Evolutionary conservation across 2,329 filamentous ascomycete species (phyloP).

Genomic region (Parascedosporium putredinis): DNA sequence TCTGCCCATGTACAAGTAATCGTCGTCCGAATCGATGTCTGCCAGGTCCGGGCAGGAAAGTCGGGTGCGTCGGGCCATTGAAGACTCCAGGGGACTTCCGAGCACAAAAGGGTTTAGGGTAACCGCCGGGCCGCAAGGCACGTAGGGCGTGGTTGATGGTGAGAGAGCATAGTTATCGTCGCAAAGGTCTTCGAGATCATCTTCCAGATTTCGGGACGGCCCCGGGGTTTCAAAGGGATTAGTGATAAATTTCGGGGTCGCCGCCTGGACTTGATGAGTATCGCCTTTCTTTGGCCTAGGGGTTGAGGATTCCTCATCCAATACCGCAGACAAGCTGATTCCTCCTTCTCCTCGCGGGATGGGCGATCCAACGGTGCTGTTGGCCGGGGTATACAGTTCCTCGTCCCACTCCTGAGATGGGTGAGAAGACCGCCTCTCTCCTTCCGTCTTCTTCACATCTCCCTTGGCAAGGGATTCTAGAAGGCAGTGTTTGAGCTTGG

Average conservation of each 20-base stretch:
- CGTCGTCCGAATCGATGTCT: not conserved
- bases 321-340: no score
- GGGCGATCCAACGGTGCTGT: not conserved
- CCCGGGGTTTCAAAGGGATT: not conserved
- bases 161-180: not conserved
- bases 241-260: not conserved
- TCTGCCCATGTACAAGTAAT: not conserved
- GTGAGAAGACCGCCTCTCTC: not conserved
- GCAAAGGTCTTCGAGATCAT: no score
- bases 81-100: not conserved
- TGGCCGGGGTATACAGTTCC: not conserved
- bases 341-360: not conserved
- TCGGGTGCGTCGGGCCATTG: not conserved
- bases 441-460: not conserved
- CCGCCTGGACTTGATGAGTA: no score
- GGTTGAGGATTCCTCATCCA: no score
- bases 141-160: not conserved
- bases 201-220: not conserved
- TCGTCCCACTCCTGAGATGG: not conserved
- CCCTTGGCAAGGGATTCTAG: no score
- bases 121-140: not conserved
- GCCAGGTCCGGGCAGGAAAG: not conserved
- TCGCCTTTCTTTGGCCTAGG: no score
- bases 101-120: not conserved
- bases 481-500: no score